Conservation (phyloP, 177 flowering plant species). For the Vitis hybrid region DNA sequence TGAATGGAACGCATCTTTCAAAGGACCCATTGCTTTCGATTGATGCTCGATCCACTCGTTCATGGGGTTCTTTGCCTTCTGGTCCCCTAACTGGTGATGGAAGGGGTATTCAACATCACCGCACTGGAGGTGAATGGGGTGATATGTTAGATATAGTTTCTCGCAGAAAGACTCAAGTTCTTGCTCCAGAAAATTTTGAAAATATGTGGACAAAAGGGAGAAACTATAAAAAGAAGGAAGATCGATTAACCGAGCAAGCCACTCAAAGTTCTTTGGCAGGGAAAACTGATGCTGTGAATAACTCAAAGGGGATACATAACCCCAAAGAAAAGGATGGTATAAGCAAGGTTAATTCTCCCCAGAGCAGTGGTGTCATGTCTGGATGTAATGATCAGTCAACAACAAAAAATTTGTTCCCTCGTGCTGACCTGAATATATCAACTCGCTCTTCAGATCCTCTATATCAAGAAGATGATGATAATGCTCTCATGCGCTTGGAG, state of each 20-base stretch:
- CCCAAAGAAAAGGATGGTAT: slow-evolving; percentile 28
- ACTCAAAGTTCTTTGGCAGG: slow-evolving; percentile 25
- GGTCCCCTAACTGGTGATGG: slow-evolving; percentile 30
- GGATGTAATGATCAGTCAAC: slow-evolving; percentile 12
- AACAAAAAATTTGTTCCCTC: slow-evolving; percentile 10
- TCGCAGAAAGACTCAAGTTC: slow-evolving; percentile 74
- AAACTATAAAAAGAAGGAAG: slow-evolving; percentile 66
- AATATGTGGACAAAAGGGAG: slow-evolving; percentile 97
- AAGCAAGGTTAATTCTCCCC: slow-evolving; percentile 19
- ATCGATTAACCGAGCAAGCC: slow-evolving; percentile 32
- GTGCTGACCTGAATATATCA: slow-evolving; percentile 17
- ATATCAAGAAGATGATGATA: slow-evolving; percentile 41
- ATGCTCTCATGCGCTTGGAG: slow-evolving; percentile 28
- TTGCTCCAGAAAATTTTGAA: slow-evolving; percentile 95
- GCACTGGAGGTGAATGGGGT: slow-evolving; percentile 88
- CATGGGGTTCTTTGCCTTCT: slow-evolving; percentile 56
- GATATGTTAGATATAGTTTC: slow-evolving; percentile 72
- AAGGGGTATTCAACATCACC: slow-evolving; percentile 30
- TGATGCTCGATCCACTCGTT: slow-evolving; percentile 64
- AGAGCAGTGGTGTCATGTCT: slow-evolving; percentile 16
- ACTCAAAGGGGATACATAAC: slow-evolving; percentile 22
- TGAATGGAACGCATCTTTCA: slow-evolving; percentile 30
- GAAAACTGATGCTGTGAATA: slow-evolving; percentile 19
- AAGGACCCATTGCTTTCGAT: slow-evolving; percentile 80
- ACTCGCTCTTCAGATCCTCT: slow-evolving; percentile 15